Evolutionary conservation across 2,329 filamentous ascomycete genomes (phyloP).

Genomic region (Sporothrix curviconia): DNA sequence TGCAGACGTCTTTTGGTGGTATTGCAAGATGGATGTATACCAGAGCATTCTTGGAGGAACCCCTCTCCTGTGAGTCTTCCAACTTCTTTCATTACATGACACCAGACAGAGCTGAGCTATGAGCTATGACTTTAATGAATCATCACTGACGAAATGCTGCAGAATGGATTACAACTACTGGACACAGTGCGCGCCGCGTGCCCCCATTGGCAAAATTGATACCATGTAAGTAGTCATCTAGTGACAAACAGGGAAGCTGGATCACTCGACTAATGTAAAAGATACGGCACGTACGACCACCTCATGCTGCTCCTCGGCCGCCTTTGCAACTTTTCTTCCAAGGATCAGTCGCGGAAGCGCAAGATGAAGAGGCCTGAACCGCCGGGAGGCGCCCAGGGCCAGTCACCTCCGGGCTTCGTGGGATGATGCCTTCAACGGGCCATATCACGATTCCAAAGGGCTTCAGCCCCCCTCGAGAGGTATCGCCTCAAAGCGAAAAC

Average conservation of each 20-base stretch:
- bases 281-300: conserved; percentile 87
- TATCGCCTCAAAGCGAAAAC: conserved; percentile 37
- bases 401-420: conserved; percentile 42
- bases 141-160: background rate
- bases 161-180: conserved; percentile 76
- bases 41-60: conserved; percentile 87
- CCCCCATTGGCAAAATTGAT: conserved; percentile 68
- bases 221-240: conserved; percentile 55
- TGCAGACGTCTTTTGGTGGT: conserved; percentile 92
- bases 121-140: too few species aligned
- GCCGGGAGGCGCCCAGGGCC: conserved; percentile 22
- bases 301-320: conserved; percentile 75
- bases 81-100: conserved; percentile 8
- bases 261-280: too few species aligned
- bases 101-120: too few species aligned
- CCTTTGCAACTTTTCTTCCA: conserved; percentile 68
- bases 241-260: too few species aligned
- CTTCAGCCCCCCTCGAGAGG: conserved; percentile 43
- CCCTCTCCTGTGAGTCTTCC: conserved; percentile 67
- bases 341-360: conserved; percentile 72
- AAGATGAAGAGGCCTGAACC: conserved; percentile 46
- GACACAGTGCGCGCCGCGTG: conserved; percentile 82
- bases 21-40: conserved; percentile 86
- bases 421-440: conserved; percentile 50
- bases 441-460: conserved; percentile 46